Evolutionary conservation across 1,139 yeast genomes (phyloP).

Genomic region (Suhomyces ambrosiae): DNA sequence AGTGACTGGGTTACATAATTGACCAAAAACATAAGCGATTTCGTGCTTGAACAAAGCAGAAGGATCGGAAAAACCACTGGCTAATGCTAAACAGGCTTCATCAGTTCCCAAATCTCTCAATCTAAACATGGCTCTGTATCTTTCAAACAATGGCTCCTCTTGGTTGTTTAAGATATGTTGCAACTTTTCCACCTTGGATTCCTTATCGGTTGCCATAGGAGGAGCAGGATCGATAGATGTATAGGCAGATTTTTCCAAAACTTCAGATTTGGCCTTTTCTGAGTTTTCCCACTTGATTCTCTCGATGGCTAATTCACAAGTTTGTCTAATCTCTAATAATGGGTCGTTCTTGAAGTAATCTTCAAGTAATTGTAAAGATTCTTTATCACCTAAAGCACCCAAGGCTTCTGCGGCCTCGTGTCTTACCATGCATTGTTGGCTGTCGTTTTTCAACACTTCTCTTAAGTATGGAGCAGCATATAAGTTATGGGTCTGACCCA

Average conservation of each 20-base stretch:
- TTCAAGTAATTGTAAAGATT: conserved; percentile 68
- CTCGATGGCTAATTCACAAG: conserved; percentile 95
- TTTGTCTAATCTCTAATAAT: conserved; percentile 85
- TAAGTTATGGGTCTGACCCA: conserved; percentile 90
- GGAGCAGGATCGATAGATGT: conserved; percentile 98
- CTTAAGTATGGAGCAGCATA: conserved; percentile 75
- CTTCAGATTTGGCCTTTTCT: conserved; percentile 61
- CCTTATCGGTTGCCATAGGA: conserved; percentile 72
- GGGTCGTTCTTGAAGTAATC: conserved; percentile 74
- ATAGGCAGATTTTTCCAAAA: conserved; percentile 73
- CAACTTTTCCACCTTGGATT: conserved; percentile 61
- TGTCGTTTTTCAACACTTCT: conserved; percentile 62
- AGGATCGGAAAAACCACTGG: conserved; percentile 85
- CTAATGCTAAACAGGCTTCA: conserved; percentile 90
- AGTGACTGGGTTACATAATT: conserved; percentile 89
- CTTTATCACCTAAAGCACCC: conserved; percentile 89
- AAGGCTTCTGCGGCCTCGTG: conserved; percentile 99
- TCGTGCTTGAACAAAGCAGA: conserved; percentile 96
- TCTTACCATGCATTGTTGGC: conserved; percentile 93
- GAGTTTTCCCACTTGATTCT: conserved; percentile 92
- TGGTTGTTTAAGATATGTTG: conserved; percentile 74
- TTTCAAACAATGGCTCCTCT: conserved; percentile 76
- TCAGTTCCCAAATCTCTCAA: conserved; percentile 91
- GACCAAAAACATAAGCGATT: conserved; percentile 97
- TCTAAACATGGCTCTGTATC: conserved; percentile 98